Base-by-base conservation (phyloP, 805 yeast genomes). In the Candida caryicola region DNA sequence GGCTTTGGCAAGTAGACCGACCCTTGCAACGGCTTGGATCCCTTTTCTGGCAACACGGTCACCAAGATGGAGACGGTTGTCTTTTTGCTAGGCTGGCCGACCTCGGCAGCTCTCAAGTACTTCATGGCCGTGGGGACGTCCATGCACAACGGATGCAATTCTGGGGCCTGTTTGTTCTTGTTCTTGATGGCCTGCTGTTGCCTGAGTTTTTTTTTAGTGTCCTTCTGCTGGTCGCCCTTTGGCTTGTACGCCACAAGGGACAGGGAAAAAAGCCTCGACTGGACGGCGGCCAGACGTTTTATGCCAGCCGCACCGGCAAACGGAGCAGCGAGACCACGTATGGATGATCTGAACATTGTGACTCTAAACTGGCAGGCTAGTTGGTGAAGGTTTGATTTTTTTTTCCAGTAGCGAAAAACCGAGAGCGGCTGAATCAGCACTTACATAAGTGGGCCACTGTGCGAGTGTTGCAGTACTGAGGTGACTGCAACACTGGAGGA, bases 71-170 rank as follows among this genome's bases (percentile, higher is more conserved):
- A 47, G 29, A 91, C 69, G 17, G 90, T 82, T 16, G 91, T 80
- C 50, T 81, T 79, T n/a, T 74, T 64, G 4, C 73, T 66, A 2
- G 91, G 79, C 54, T 85, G 79, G 4, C 99, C 98, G 4, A 89
- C 95, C 60, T 89, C 96, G 4, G 89, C 79, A 0, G 98, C 96
- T 46, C 96, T 73, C 40, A 91, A 57, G 54, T 81, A 89, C 51
- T 85, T 74, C 59, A 88, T 60, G 1, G 97, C 96, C 21, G 66
- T 61, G 4, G 85, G 77, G 5, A 88, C 71, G 34, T 77, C 81
- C 84, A 85, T 79, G 55, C 79, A 82, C 38, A 84, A 66, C 1
- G 90, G 90, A 36, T 72, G 71, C 10, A 46, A 62, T 57, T 48
- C 64, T 41, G 71, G 51, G 8, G 45, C 46, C 29, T 51, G 58